Evolutionary conservation across 805 yeast genomes (phyloP), one percentile per base, ranked within the genome.

Genomic region (Zygoascus bituminiphila): DNA sequence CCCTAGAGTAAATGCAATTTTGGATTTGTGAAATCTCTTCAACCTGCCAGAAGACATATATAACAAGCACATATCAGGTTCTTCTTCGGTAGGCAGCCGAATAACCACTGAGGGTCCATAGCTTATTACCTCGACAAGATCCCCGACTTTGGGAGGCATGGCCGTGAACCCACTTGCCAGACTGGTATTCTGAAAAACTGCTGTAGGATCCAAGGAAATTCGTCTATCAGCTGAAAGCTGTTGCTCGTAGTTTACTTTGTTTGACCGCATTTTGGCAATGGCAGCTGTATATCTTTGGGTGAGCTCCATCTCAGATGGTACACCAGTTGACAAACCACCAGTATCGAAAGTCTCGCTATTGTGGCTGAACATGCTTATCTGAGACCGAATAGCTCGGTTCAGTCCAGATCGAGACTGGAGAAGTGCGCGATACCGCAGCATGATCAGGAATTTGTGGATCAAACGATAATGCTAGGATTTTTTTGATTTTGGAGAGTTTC

Each of bases 11-110:
- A 51, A 38, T 14, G 35, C 5, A 9, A 51, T 31, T 2, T 44
- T 49, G n/a, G 43, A 21, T 12, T 37, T 42, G 10, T 36, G 41
- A 8, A 51, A 17, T n/a, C 22, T 26, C 5, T 33, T 43, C 8
- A 51, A 15, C 5, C 40, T 29, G 15, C 54, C 54, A 1, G 54
- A 39, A 21, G 49, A 23, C 15, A 39, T 43, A 23, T 52, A 51
- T 12, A 44, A 49, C 2, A 44, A 19, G 41, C 19, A 51, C 14
- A 36, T 45, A 12, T 36, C 43, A 15, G 21, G 41, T 5, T 33
- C 38, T 5, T 10, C 7, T 14, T 21, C 42, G n/a, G 37, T 10
- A 2, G 52, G 52, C 6, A 21, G 24, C 21, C 21, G 17, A 10
- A 50, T 33, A 5, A 50, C 24, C 12, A 50, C 45, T 7, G 38